Percentiles rank a stretch among this genome's conserved stretches.
phyloP scores from a whole-genome alignment of 2,329 filamentous ascomycete genomes.

The Alternaria sp. region DNA sequence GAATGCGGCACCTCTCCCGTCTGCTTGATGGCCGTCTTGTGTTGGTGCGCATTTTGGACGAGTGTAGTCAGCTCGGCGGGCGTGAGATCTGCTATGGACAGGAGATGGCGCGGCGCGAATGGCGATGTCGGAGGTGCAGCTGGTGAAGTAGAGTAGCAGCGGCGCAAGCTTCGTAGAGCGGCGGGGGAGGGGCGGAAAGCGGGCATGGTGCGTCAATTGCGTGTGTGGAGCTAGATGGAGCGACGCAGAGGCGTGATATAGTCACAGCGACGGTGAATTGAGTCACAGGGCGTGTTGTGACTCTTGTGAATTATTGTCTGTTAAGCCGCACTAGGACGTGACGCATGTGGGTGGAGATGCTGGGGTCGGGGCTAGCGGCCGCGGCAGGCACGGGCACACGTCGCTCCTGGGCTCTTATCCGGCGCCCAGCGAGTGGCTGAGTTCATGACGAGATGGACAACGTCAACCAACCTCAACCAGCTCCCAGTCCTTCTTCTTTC shows the following conservation, averaged over 20 bases:
- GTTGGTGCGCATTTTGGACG: conserved; percentile 79
- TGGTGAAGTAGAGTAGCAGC: conserved; percentile 44
- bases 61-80: conserved; percentile 81
- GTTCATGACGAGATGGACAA: conserved; percentile 26
- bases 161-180: conserved; percentile 45
- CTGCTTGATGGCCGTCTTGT: conserved; percentile 81
- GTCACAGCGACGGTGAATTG: conserved; percentile 6
- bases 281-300: conserved; percentile 33
- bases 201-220: conserved; percentile 39
- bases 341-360: conserved; percentile 17
- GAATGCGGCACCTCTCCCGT: conserved; percentile 65
- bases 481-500: not conserved
- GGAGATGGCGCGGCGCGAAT: conserved; percentile 80
- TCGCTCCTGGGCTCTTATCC: conserved; percentile 11
- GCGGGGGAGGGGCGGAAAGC: conserved; percentile 40
- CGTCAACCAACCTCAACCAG: conserved; percentile 3
- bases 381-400: conserved; percentile 15
- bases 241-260: conserved; percentile 24
- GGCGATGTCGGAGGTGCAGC: conserved; percentile 60
- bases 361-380: conserved; percentile 15
- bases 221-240: not conserved
- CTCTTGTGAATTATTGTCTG: conserved; percentile 19
- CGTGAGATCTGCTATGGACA: conserved; percentile 88
- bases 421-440: conserved; percentile 21
- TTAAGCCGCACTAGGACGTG: conserved; percentile 26